phyloP scores from a whole-genome alignment of 345 rosid species.

The Citrus maxima region DNA sequence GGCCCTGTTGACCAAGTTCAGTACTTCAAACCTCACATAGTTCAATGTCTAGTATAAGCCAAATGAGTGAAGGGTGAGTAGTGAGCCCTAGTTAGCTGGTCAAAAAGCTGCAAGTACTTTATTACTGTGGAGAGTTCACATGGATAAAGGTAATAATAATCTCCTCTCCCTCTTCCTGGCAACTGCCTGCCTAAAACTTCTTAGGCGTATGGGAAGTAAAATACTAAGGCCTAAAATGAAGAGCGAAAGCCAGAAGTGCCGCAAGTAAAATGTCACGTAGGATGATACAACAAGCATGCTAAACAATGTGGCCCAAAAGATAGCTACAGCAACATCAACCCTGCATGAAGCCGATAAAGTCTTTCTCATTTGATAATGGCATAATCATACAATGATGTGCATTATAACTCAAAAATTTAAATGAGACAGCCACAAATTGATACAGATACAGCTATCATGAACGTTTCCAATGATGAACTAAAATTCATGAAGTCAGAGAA shows the following conservation, averaged over 20 bases:
- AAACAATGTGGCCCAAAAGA: constrained; percentile 37
- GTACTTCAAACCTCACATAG: constrained; percentile 5
- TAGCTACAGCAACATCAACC: constrained; percentile 45
- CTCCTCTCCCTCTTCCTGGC: constrained; percentile 43
- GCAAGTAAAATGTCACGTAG: constrained; percentile 22
- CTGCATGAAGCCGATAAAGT: constrained; percentile 27
- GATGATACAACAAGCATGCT: constrained; percentile 33
- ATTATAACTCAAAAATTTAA: neutral
- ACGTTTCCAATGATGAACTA: neutral
- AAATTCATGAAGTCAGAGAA: neutral
- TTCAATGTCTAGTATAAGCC: neutral
- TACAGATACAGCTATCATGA: neutral
- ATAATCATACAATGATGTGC: neutral
- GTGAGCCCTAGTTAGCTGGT: neutral
- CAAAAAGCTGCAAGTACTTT: constrained; percentile 3
- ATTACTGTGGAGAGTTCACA: constrained; percentile 22
- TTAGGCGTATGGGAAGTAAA: constrained; percentile 34
- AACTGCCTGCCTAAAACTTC: constrained; percentile 38
- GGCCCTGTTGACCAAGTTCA: constrained; percentile 10
- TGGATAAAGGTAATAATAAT: constrained; percentile 45
- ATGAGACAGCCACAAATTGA: neutral
- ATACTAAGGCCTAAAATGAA: constrained; percentile 27
- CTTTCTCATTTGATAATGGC: neutral
- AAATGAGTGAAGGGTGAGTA: neutral
- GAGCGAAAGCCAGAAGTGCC: constrained; percentile 34